These are phyloP conservation scores for Neoascochyta sp. DNA, from an alignment of 2,329 filamentous ascomycete species.

Conservation along the genomic window DNA sequence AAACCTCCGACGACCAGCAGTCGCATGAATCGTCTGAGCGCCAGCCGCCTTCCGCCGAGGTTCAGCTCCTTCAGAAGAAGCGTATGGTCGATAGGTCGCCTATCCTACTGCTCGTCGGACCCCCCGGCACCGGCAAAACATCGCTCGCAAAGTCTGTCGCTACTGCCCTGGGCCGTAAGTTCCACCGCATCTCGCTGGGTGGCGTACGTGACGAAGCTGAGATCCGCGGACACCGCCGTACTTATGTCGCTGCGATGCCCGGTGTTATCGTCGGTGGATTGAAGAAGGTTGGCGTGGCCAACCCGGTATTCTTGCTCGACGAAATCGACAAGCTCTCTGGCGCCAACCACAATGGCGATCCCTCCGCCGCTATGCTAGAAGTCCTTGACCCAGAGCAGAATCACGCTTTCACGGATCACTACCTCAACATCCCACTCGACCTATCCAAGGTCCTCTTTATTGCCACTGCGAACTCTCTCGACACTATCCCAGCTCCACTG, in stretches of 20 bases:
- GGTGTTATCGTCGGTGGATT: slow-evolving; percentile 89
- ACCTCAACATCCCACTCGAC: slow-evolving; percentile 92
- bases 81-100: slow-evolving; percentile 92
- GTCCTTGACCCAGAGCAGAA: slow-evolving; percentile 98
- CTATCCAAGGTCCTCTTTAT: slow-evolving; percentile 97
- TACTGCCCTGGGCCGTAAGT: slow-evolving; percentile 86
- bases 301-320: slow-evolving; percentile 91
- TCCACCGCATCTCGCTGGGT: slow-evolving; percentile 93
- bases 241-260: slow-evolving; percentile 98
- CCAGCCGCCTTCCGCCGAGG: slow-evolving; percentile 50
- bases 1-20: slow-evolving; percentile 36
- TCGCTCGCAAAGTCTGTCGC: slow-evolving; percentile 91
- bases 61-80: slow-evolving; percentile 74
- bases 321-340: slow-evolving; percentile 97
- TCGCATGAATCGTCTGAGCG: slow-evolving; percentile 39
- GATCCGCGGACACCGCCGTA: slow-evolving; percentile 89
- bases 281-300: slow-evolving; percentile 92
- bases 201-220: slow-evolving; percentile 96
- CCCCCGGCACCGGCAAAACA: slow-evolving; percentile 93
- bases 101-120: slow-evolving; percentile 87
- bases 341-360: slow-evolving; percentile 90
- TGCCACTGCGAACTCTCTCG: slow-evolving; percentile 89
- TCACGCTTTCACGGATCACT: slow-evolving; percentile 90
- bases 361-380: slow-evolving; percentile 95
- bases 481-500: slow-evolving; percentile 90